These are phyloP conservation scores for Paxillus rubicundulus DNA, from an alignment of 768 basidiomycete genomes.

Conservation along the genomic window DNA sequence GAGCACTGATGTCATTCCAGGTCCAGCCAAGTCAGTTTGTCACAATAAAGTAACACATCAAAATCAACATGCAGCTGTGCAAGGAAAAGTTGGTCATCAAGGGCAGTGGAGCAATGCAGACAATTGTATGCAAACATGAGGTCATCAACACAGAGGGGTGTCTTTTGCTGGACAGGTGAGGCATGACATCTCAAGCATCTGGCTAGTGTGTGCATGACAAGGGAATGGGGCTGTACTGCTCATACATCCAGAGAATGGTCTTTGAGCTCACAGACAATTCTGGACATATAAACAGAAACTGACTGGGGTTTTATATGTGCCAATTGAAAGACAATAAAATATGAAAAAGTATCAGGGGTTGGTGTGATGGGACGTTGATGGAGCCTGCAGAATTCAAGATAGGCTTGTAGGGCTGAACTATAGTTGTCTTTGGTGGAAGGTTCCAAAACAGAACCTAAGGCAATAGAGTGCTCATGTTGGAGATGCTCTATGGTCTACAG, in stretches of 20 bases:
- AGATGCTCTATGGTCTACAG: constrained; percentile 37
- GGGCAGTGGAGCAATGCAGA: too few relatives aligned
- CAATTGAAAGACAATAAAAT: constrained; percentile 36
- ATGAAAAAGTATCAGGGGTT: constrained; percentile 32
- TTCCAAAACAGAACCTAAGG: constrained; percentile 32
- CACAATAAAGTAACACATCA: too few relatives aligned
- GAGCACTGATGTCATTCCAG: too few relatives aligned
- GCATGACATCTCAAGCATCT: too few relatives aligned
- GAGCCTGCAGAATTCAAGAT: neutral
- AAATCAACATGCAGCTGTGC: too few relatives aligned
- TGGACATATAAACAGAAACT: constrained; percentile 36
- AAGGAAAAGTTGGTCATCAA: too few relatives aligned
- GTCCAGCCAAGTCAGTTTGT: too few relatives aligned
- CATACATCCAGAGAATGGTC: constrained; percentile 30
- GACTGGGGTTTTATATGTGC: constrained; percentile 37
- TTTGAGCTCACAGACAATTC: constrained; percentile 34
- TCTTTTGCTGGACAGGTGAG: too few relatives aligned
- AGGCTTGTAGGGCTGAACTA: neutral
- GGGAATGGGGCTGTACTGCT: too few relatives aligned
- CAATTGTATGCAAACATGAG: too few relatives aligned
- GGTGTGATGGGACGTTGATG: neutral
- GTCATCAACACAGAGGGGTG: too few relatives aligned
- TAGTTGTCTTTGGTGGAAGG: neutral
- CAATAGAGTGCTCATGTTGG: constrained; percentile 30
- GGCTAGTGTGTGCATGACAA: too few relatives aligned